Base-by-base conservation (phyloP, 2,329 filamentous ascomycete species). In the Scedosporium boydii region DNA sequence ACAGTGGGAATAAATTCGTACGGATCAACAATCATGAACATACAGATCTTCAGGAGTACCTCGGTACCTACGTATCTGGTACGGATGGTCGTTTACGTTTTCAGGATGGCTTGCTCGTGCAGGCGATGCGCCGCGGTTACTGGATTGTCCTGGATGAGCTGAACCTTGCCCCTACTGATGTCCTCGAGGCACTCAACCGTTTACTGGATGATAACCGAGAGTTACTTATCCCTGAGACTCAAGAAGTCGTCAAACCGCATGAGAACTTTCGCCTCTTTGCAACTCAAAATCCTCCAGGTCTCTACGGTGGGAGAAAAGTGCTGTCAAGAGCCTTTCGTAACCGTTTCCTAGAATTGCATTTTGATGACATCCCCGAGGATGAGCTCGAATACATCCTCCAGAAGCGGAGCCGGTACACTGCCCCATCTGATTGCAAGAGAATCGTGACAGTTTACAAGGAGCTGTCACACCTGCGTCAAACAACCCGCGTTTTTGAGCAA, bases 21-120 rank as follows among this genome's bases (percentile, higher is more conserved):
- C 87, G 95, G 64, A 99, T 99, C 79, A 99, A 99, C 77, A 99
- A 99, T 68, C 95, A 99, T 74, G 96, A 99, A 71, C 95, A 99
- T 70, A 99, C 95, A 0, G 95, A 99, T 73, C 79, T 99, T 44
- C 95, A 99, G 74, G 96, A 99, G 72, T 99, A 99, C 70, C 78
- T 99, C 5, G 95, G 95, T 18, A 96, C 92, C 0, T 99, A 99
- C 68, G 80, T 96, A 1, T 97, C 95, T 2, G 90, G 88, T 26
- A 76, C 86, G 0, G 89, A 96, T 70, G 96, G 96, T 4, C 90
- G 89, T 64, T 80, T 99, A 51, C 84, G 82, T 10, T 99, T 97
- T 69, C 92, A 96, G 72, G 96, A 99, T 75, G 95, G 95, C 61
- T 82, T 98, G 3, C 80, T 99, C 6, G 93, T 99, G 0, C 90